phyloP scores from a whole-genome alignment of 2,329 filamentous ascomycete species.

The Colletotrichum sp. region DNA sequence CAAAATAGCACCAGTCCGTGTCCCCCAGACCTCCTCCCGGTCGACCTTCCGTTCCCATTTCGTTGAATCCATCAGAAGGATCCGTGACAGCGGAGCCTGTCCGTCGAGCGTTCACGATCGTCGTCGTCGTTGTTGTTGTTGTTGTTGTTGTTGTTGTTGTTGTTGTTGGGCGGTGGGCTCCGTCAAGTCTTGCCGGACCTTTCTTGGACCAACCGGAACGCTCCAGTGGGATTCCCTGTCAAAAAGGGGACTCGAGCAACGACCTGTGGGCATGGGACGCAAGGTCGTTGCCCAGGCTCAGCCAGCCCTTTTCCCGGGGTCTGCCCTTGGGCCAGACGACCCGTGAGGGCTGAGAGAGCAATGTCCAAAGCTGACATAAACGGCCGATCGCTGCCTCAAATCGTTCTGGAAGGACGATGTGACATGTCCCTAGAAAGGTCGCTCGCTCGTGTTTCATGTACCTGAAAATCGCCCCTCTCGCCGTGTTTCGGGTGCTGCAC shows the following conservation, averaged over 20 bases:
- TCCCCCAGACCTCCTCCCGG: not conserved
- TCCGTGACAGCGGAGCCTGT: slow-evolving; percentile 11
- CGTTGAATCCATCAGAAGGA: not conserved
- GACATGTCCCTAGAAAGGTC: slow-evolving; percentile 11
- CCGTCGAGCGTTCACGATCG: not conserved
- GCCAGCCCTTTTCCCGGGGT: not conserved
- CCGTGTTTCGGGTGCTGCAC: slow-evolving; percentile 32
- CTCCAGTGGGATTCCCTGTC: not conserved
- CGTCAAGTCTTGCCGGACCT: not conserved
- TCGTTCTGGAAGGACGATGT: slow-evolving; percentile 25
- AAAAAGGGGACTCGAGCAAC: not conserved
- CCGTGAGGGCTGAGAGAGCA: not conserved
- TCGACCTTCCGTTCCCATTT: slow-evolving; percentile 9
- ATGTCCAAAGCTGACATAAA: slow-evolving; percentile 13
- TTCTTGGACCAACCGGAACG: not conserved
- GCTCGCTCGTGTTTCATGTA: slow-evolving; percentile 27
- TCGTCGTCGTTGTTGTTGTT: not conserved
- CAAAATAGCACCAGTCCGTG: slow-evolving; percentile 6
- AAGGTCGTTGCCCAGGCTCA: not conserved
- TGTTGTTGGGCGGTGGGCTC: not conserved
- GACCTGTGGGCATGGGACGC: not conserved
- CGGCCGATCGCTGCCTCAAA: slow-evolving; percentile 12
- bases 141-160: not conserved
- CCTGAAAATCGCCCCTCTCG: slow-evolving; percentile 25
- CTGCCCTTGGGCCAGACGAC: not conserved